Conservation (phyloP, 148 eudicot genomes). For the Diospyros kaki region DNA sequence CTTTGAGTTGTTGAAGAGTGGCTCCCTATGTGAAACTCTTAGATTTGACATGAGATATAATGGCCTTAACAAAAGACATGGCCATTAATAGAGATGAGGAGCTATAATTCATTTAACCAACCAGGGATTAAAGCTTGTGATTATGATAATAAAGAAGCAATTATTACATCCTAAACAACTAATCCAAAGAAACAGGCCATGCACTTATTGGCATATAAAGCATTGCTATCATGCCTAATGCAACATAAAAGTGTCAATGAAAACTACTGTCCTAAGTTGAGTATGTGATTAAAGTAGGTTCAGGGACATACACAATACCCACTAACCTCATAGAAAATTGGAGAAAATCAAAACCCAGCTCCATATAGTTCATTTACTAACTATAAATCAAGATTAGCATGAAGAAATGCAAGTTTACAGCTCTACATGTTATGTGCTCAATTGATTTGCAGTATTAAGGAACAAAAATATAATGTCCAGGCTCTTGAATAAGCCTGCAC, state of each 20-base stretch:
- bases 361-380: not conserved
- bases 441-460: not conserved
- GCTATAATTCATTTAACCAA: no score
- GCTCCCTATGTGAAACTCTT: no score
- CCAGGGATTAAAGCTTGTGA: no score
- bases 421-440: not conserved
- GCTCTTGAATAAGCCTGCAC: not conserved
- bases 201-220: not conserved
- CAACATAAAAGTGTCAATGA: not conserved
- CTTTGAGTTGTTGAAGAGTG: no score
- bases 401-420: not conserved
- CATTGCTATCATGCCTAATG: not conserved
- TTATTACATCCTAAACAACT: not conserved
- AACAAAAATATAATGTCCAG: not conserved
- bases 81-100: no score
- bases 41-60: no score
- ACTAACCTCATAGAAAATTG: not conserved
- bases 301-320: not conserved
- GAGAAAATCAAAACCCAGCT: not conserved
- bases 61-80: no score
- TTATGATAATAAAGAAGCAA: no score
- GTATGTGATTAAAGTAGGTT: not conserved
- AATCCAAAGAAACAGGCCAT: not conserved
- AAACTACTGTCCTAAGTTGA: no score
- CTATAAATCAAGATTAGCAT: not conserved